Evolutionary conservation across 164 flowering plant species (phyloP).

Genomic region (Warburgia ugandensis): DNA sequence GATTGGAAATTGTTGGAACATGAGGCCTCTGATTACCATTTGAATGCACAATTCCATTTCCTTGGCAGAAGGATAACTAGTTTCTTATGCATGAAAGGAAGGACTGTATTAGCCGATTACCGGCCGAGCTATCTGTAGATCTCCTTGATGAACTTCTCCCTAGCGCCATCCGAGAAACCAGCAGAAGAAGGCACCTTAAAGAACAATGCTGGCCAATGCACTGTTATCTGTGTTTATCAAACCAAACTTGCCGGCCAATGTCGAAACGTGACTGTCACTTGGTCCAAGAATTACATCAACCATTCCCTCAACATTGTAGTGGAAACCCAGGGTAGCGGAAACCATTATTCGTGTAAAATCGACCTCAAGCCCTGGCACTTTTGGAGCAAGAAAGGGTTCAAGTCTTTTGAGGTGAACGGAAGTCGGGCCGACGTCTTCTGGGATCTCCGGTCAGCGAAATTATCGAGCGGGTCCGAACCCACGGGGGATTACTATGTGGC

Average conservation of each 20-base stretch:
- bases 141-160: too few relatives aligned
- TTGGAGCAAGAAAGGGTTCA: conserved; percentile 83
- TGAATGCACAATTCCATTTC: too few relatives aligned
- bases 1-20: too few relatives aligned
- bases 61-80: too few relatives aligned
- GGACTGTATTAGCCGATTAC: too few relatives aligned
- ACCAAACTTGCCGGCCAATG: conserved; percentile 27
- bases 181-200: too few relatives aligned
- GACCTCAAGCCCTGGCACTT: conserved; percentile 94
- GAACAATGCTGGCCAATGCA: conserved; percentile 25
- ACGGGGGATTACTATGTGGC: conserved; percentile 65
- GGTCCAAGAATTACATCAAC: conserved; percentile 39
- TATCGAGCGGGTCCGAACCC: conserved; percentile 62
- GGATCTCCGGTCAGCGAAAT: conserved; percentile 83
- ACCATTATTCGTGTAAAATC: conserved; percentile 49
- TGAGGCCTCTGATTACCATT: too few relatives aligned
- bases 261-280: conserved; percentile 28
- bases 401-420: conserved; percentile 56
- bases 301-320: conserved; percentile 36
- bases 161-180: too few relatives aligned
- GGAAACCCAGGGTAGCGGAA: conserved; percentile 26
- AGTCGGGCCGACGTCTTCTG: conserved; percentile 51
- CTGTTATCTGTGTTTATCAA: conserved; percentile 30
- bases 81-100: too few relatives aligned
- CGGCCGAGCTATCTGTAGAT: too few relatives aligned